Base-by-base conservation (phyloP, 202 grass and related monocot species). In the Cymbopogon flexuosus region DNA sequence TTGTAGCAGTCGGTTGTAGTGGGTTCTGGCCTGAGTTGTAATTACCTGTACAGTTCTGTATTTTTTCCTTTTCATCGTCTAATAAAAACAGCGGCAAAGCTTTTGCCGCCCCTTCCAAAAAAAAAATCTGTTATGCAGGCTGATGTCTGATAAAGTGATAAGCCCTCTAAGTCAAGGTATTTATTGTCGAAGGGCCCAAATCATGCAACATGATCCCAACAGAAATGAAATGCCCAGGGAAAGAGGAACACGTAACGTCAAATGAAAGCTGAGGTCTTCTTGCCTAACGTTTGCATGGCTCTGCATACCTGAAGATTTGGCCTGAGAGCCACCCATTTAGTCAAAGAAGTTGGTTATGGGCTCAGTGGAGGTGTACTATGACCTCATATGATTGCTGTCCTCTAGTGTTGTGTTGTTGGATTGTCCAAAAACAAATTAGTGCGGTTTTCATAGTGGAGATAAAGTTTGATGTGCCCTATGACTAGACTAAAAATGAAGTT, bases 271-370 rank as follows among this genome's bases (percentile, higher is more conserved):
- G 58, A 3, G 65, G 65, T 42, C 72, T 40, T 65, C 76, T 23
- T 21, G 54, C 82, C 70, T 65, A 59, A 85, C n/a, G 58, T 30
- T 30, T 76, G 42, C 76, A 54, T 81, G 87, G 77, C 76, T 70
- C 45, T n/a, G 57, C 45, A 72, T 11, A 81, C 72, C 70, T 68
- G 37, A 45, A 65, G 43, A 12, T 76, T 88, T 81, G 87, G 70
- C 57, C 8, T 72, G 16, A 46, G 39, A 81, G 16, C 66, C n/a
- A 58, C 58, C 73, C 16, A 7, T 5, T 7, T 72, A 81, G 82
- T 85, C 77, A 81, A 85, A 72, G 27, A 65, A 81, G 43, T 81
- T 85, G 63, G 82, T 77, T 81, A 72, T 61, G 57, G 65, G 19
- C 80, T 84, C 27, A 27, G 67, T 54, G 42, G 56, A 12, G 42